Base-by-base conservation (phyloP, 768 basidiomycete genomes). In the Suillus ampliporus region DNA sequence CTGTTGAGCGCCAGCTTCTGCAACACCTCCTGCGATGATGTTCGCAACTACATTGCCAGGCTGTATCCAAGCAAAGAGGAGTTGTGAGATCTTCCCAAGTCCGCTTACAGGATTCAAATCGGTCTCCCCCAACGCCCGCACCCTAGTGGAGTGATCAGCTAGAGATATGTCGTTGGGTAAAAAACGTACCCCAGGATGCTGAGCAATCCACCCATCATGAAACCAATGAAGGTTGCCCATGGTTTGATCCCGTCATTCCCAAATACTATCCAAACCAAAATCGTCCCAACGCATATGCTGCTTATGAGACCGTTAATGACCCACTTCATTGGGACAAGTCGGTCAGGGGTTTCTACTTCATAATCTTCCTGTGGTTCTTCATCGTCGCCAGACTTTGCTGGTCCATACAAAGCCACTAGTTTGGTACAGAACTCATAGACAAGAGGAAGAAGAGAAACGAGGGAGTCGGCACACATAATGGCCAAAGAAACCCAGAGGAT, bases 41-140 rank as follows among this genome's bases (percentile, higher is more conserved):
- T 98, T 99, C 1, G 97, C 97, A n/a, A 97, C 94, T 21, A 97
- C 87, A 70, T 97, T 97, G 26, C 94, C 92, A 3, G 95, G 95
- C 71, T 96, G 94, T 44, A 97, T 84, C 82, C 96, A 90, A 8
- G 95, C 95, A 68, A 99, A 99, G 63, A 97, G 82, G 19, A 99
- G 82, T 70, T 99, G 97, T 23, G 92, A 94, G 65, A 98, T 89
- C 76, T 99, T 99, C 2, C 97, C 97, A 40, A 98, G 81, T 1
- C 95, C 97, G 47, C 92, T 92, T 43, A 95, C 94, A 0, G 93
- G 93, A 70, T 94, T 94, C 41, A 99, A 78, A 74, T 99, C 97
- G 3, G 97, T 99, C 78, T 98, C 96, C 58, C 97, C 97, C 38
- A 99, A 78, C 1, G 97, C 96, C 50, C 96, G 88, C 15, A 99